Evolutionary conservation across 179 eudicot species (phyloP).

Genomic region (Gypsophila paniculata): DNA sequence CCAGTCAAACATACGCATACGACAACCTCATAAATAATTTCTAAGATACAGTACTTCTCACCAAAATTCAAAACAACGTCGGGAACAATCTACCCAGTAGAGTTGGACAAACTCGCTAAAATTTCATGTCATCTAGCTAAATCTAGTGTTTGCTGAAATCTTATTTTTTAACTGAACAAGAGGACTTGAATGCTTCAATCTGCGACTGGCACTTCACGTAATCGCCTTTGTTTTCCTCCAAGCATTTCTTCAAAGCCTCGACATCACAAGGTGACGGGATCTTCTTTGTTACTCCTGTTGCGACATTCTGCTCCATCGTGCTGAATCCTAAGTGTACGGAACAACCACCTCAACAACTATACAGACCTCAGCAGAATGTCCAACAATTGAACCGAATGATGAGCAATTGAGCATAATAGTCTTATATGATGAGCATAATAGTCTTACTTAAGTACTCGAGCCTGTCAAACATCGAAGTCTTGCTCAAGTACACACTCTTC

Average conservation of each 20-base stretch:
- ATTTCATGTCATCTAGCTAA: background rate
- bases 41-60: too few relatives aligned
- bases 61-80: too few relatives aligned
- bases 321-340: background rate
- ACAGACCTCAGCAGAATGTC: background rate
- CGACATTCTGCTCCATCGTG: constrained; percentile 25
- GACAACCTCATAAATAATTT: too few relatives aligned
- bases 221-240: constrained; percentile 83
- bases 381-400: background rate
- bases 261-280: constrained; percentile 64
- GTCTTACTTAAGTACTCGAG: background rate
- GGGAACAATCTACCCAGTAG: background rate
- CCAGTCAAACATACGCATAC: background rate
- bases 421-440: background rate
- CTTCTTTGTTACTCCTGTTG: constrained; percentile 38
- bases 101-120: background rate
- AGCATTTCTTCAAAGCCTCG: constrained; percentile 81
- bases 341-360: background rate
- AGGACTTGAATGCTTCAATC: constrained; percentile 69
- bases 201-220: constrained; percentile 68
- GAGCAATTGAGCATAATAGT: too few relatives aligned
- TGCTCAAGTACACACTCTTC: background rate
- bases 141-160: background rate
- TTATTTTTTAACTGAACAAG: constrained; percentile 57
- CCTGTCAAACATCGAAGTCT: background rate